Percentiles rank a stretch among this genome's conserved stretches.
These are phyloP conservation scores for Fusarium sp. DNA, from an alignment of 2,329 filamentous ascomycete species.

Conservation along the genomic window DNA sequence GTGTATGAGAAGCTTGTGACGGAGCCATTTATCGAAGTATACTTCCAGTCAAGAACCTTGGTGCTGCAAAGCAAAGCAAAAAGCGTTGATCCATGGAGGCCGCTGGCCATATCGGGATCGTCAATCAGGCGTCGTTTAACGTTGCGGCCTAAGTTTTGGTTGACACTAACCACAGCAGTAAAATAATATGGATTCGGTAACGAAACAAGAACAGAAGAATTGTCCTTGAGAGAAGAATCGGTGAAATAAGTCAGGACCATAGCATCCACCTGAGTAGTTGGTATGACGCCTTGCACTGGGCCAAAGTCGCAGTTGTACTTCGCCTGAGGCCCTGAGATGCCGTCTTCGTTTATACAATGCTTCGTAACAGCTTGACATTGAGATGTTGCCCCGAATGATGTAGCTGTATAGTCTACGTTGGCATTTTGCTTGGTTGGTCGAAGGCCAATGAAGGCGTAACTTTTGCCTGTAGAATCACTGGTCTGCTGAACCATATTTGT, in stretches of 20 bases:
- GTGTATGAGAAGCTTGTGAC: not conserved
- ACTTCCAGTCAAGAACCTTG: not conserved
- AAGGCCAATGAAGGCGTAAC: not conserved
- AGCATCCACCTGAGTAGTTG: not conserved
- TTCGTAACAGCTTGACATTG: not conserved
- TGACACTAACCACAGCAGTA: not conserved
- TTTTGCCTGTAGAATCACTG: not conserved
- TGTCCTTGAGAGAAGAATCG: not conserved
- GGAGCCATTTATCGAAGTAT: not conserved
- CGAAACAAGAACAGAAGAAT: not conserved
- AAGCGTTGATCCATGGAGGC: not conserved
- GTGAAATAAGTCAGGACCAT: not conserved
- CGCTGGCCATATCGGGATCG: not conserved
- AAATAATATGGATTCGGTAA: not conserved
- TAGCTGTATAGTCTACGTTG: not conserved
- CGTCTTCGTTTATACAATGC: not conserved
- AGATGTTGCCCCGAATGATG: not conserved
- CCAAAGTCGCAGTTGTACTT: not conserved
- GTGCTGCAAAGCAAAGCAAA: not conserved
- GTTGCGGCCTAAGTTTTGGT: not conserved
- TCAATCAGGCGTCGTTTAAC: not conserved
- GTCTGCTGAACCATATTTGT: not conserved
- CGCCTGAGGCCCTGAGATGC: not conserved
- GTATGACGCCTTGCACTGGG: not conserved
- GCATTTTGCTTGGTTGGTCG: not conserved